A percentile compares a stretch with the other conserved stretches of the same genome.
These are phyloP conservation scores for Rhododendron griersonianum DNA, from an alignment of 148 eudicot genomes.

Conservation along the genomic window DNA sequence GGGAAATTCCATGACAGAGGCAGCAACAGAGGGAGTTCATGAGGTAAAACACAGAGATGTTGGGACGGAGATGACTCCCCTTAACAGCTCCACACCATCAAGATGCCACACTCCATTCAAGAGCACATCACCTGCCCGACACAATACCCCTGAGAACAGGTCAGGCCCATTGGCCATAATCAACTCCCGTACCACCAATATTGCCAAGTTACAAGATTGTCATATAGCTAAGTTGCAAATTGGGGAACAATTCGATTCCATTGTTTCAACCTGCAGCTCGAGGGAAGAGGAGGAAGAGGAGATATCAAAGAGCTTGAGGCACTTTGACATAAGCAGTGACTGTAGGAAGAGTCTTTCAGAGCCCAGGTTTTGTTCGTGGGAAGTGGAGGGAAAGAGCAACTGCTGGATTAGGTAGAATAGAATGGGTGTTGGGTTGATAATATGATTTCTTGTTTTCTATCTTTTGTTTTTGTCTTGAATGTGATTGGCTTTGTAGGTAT, in stretches of 20 bases:
- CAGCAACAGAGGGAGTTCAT: slow-evolving; percentile 34
- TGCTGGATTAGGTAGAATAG: slow-evolving; percentile 61
- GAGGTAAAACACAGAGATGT: slow-evolving; percentile 61
- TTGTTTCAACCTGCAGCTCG: slow-evolving; percentile 65
- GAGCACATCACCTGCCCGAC: slow-evolving; percentile 64
- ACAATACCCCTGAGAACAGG: slow-evolving; percentile 64
- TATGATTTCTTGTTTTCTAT: background rate
- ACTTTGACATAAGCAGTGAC: slow-evolving; percentile 56
- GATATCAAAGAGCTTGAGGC: slow-evolving; percentile 84
- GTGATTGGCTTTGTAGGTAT: slow-evolving; percentile 44
- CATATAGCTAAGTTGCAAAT: slow-evolving; percentile 57
- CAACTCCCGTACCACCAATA: slow-evolving; percentile 1
- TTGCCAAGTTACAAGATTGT: slow-evolving; percentile 46
- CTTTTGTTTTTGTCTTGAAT: background rate
- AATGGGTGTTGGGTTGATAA: background rate
- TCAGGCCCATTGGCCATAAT: slow-evolving; percentile 57
- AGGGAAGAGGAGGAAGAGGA: slow-evolving; percentile 94
- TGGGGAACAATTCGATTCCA: slow-evolving; percentile 49
- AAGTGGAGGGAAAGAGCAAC: slow-evolving; percentile 72
- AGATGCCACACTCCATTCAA: slow-evolving; percentile 73
- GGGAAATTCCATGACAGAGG: slow-evolving; percentile 38
- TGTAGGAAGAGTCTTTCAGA: slow-evolving; percentile 58
- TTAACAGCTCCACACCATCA: slow-evolving; percentile 74
- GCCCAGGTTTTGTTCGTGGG: slow-evolving; percentile 55
- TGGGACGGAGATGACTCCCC: slow-evolving; percentile 91